Evolutionary conservation across 331 rosid species (phyloP), one percentile per base, ranked within the genome.

Genomic region (Rhamnella rubrinervis): DNA sequence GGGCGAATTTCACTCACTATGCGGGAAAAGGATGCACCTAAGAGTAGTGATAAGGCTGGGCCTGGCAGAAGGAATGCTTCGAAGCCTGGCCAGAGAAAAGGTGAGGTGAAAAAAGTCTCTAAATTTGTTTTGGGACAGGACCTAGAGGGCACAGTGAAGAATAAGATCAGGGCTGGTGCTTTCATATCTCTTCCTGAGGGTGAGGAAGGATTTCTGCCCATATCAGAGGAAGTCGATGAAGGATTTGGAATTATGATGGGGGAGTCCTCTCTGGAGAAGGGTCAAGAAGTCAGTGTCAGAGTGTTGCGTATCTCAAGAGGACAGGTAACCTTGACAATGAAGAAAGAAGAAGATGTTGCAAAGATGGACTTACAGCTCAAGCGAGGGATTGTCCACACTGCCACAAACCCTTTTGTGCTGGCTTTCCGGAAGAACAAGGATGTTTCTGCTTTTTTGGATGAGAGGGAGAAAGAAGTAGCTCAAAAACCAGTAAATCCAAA

Each of bases 401-500:
- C 93, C 55, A 87, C 99, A 58, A 95, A 95, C 79, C 93, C 97
- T 65, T 95, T 95, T 82, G 68, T 79, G 67, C 64, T 95, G 69
- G 99, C 99, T 67, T 95, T 95, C 67, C 92, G 96, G 65, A 72
- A 89, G 73, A 95, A 91, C 85, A 85, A 91, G 82, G 97, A 91
- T 64, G 79, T 95, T 79, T 79, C 97, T 65, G 23, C 91, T 7
- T 91, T 91, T 83, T 78, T 95, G 87, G 90, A 86, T 64, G 96
- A 86, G 72, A 91, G 88, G 85, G 93, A 85, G 66, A 85, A 82
- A 68, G 77, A 59, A 37, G 79, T 63, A 59, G 87, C 75, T 71
- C 64, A 78, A 74, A 66, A 61, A 41, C 68, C 82, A 53, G 65
- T 77, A 55, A 71, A 72, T 19, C 65, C 76, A 67, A 65, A 20